phyloP scores from a whole-genome alignment of 768 basidiomycete genomes.

The Multifurca ochricompacta region DNA sequence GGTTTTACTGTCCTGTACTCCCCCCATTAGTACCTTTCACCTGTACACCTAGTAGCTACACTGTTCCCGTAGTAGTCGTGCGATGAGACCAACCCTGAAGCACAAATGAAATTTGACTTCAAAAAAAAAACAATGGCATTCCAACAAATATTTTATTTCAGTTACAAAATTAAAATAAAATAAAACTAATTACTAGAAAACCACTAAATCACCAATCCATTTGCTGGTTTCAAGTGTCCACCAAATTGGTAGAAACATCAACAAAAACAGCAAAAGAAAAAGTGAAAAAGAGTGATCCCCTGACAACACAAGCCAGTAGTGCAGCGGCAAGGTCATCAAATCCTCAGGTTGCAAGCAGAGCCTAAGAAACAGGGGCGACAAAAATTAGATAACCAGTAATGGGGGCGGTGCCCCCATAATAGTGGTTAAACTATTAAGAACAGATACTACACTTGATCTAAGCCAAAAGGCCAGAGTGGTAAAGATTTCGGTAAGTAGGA shows the following conservation, averaged over 20 bases:
- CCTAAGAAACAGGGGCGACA: constrained; percentile 26
- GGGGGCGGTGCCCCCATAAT: constrained; percentile 30
- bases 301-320: constrained; percentile 21
- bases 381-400: constrained; percentile 31
- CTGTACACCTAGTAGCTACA: no score
- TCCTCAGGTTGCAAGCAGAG: constrained; percentile 23
- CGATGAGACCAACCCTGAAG: no score
- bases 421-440: constrained; percentile 75
- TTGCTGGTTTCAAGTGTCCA: not conserved
- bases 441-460: constrained; percentile 98
- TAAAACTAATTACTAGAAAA: no score
- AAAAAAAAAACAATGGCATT: no score
- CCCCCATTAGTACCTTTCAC: no score
- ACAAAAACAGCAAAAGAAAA: constrained; percentile 6
- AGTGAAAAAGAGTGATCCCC: constrained; percentile 10
- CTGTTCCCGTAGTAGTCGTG: no score
- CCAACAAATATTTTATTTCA: no score
- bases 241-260: not conserved
- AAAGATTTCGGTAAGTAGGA: constrained; percentile 25
- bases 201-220: not conserved
- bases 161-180: no score
- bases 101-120: no score
- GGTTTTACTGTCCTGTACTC: no score
- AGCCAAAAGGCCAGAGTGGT: constrained; percentile 95
- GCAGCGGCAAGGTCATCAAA: constrained; percentile 21